Conservation (phyloP, 495 filamentous ascomycete genomes). For the Hyaloscypha bicolor region DNA sequence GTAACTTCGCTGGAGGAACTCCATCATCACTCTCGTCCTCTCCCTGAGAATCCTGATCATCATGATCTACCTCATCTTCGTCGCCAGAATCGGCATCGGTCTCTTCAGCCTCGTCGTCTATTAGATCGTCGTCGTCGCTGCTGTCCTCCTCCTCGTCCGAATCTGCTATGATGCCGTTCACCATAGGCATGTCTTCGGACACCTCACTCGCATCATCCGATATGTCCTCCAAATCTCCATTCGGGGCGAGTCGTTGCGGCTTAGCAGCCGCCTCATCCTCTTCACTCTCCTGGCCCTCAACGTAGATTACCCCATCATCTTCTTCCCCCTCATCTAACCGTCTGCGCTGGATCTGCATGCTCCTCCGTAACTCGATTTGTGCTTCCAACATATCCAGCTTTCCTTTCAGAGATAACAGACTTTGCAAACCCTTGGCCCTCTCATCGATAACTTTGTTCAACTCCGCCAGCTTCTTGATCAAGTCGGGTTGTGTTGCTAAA, state of each 20-base stretch:
- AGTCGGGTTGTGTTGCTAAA: constrained; percentile 75
- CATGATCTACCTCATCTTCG: constrained; percentile 48
- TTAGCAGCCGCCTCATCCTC: constrained; percentile 44
- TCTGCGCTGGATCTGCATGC: constrained; percentile 47
- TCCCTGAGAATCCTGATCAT: constrained; percentile 41
- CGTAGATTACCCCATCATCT: constrained; percentile 80
- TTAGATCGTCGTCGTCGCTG: constrained; percentile 32
- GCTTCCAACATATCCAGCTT: constrained; percentile 51
- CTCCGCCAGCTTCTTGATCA: constrained; percentile 73
- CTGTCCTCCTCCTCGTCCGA: constrained; percentile 46
- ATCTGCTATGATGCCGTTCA: constrained; percentile 41
- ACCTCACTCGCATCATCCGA: constrained; percentile 32
- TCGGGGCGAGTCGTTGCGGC: constrained; percentile 34
- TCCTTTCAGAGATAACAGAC: constrained; percentile 68
- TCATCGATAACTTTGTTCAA: constrained; percentile 84
- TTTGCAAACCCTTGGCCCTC: constrained; percentile 78
- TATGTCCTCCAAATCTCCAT: constrained; percentile 36
- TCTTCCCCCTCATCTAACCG: constrained; percentile 61
- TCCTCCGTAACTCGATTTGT: constrained; percentile 77
- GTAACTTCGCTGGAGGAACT: constrained; percentile 38
- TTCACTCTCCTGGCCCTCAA: constrained; percentile 72
- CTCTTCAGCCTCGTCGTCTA: constrained; percentile 42
- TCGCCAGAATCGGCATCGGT: constrained; percentile 44
- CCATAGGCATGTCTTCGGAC: constrained; percentile 38
- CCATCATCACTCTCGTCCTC: constrained; percentile 47